Evolutionary conservation across 106 monocot species (phyloP).

Genomic region (Apostasia ramifera): DNA sequence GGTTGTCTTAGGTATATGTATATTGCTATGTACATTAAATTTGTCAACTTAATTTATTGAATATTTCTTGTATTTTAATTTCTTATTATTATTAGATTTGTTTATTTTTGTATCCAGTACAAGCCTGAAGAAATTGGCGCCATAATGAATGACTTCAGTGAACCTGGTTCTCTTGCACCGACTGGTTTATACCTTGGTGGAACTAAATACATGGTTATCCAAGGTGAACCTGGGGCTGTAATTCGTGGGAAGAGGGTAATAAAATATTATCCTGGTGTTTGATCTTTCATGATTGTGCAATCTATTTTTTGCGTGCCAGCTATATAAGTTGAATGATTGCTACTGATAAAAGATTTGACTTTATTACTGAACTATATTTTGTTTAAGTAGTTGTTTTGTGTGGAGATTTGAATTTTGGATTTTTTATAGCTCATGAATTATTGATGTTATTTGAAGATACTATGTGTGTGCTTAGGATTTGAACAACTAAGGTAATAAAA

Average conservation of each 20-base stretch:
- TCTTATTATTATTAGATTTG: neutral
- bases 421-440: too few relatives aligned
- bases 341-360: too few relatives aligned
- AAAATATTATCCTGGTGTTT: neutral
- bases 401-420: too few relatives aligned
- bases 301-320: too few relatives aligned
- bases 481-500: too few relatives aligned
- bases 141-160: constrained; percentile 46
- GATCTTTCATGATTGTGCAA: too few relatives aligned
- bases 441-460: too few relatives aligned
- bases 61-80: neutral
- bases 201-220: constrained; percentile 48
- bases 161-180: constrained; percentile 47
- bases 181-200: constrained; percentile 41
- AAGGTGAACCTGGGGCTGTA: constrained; percentile 44
- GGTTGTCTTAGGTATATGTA: too few relatives aligned
- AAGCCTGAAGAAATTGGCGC: constrained; percentile 38
- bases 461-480: too few relatives aligned
- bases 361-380: too few relatives aligned
- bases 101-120: constrained; percentile 14
- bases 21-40: neutral
- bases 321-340: too few relatives aligned
- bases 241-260: constrained; percentile 54
- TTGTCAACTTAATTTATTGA: neutral
- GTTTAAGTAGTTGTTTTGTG: too few relatives aligned